Evolutionary conservation across 2,329 filamentous ascomycete genomes (phyloP), one percentile per base, ranked within the genome.

Genomic region (Graphilbum ipis-grandicollis): DNA sequence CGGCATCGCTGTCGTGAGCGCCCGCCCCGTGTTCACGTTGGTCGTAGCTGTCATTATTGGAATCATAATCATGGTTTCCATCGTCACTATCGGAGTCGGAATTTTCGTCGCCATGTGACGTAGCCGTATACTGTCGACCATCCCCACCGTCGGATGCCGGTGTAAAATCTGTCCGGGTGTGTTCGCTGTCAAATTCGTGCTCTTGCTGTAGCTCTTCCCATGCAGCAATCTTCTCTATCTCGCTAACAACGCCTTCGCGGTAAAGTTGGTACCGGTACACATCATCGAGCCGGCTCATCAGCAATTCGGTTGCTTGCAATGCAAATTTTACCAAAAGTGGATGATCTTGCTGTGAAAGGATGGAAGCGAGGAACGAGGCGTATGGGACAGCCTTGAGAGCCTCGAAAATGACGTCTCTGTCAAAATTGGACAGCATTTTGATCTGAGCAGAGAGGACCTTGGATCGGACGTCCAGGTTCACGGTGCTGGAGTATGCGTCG

Each of bases 231-330:
- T 85, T 88, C 22, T 75, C 68, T 36, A 98, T 92, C 53, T 98
- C 88, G 2, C 79, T 68, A 47, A 96, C 86, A 31, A 98, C 90
- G 26, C 90, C 90, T 58, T 98, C 92, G 1, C 90, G 81, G 51
- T 98, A 93, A 47, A 98, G 88, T 48, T 98, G 92, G 49, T 94
- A 93, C 19, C 83, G 77, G 52, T 98, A 98, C 22, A 96, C 81
- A 18, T 77, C 68, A 43, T 86, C 83, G 6, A 98, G 63, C 15
- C 92, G 76, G 48, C 76, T 78, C 41, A 94, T 68, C 1, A 98
- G 68, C 6, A 98, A 64, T 53, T 94, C 86, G 0, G 88, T 82
- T 28, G 86, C 88, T 50, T 93, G 83, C 14, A 98, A 63, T 15
- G 84, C 88, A 45, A 78, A 79, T 43, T 85, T 81, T 9, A 96